These are phyloP conservation scores for Sphaerulina vaccinii DNA, from an alignment of 2,329 filamentous ascomycete species.

Conservation along the genomic window DNA sequence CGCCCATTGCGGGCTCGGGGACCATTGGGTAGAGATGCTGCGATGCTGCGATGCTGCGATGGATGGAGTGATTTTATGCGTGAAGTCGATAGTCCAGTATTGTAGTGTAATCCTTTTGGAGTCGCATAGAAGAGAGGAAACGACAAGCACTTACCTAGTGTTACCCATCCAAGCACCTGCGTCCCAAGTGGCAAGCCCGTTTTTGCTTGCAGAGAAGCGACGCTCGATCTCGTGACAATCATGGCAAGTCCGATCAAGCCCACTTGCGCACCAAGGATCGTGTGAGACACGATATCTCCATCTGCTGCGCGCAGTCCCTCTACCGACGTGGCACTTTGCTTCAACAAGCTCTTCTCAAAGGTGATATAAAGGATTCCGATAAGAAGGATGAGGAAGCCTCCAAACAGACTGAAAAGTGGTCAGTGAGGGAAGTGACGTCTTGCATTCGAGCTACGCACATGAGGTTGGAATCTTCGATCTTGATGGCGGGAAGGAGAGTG, in stretches of 20 bases:
- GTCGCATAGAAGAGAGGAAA: background rate
- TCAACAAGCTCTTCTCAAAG: conserved; percentile 67
- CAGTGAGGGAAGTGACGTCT: background rate
- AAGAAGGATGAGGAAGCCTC: conserved; percentile 73
- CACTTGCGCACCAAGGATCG: conserved; percentile 67
- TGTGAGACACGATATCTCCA: conserved; percentile 53
- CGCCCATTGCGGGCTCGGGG: conserved; percentile 11
- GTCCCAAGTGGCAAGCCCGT: conserved; percentile 82
- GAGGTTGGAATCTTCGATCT: conserved; percentile 70
- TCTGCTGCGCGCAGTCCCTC: conserved; percentile 32
- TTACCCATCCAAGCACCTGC: conserved; percentile 79
- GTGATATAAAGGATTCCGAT: conserved; percentile 75
- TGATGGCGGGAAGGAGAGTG: conserved; percentile 83
- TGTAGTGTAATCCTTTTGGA: background rate
- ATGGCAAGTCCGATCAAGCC: conserved; percentile 79
- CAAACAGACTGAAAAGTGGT: conserved; percentile 57
- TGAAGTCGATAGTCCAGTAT: background rate
- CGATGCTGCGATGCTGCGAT: background rate
- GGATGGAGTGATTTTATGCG: background rate
- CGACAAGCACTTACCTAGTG: conserved; percentile 57
- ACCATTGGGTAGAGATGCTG: background rate
- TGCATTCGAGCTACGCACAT: conserved; percentile 58
- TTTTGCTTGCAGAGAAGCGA: conserved; percentile 80
- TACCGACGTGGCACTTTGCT: conserved; percentile 40
- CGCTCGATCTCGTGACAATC: conserved; percentile 81